Conservation (phyloP, 2,329 filamentous ascomycete species). For the Xylariaceae sp. region DNA sequence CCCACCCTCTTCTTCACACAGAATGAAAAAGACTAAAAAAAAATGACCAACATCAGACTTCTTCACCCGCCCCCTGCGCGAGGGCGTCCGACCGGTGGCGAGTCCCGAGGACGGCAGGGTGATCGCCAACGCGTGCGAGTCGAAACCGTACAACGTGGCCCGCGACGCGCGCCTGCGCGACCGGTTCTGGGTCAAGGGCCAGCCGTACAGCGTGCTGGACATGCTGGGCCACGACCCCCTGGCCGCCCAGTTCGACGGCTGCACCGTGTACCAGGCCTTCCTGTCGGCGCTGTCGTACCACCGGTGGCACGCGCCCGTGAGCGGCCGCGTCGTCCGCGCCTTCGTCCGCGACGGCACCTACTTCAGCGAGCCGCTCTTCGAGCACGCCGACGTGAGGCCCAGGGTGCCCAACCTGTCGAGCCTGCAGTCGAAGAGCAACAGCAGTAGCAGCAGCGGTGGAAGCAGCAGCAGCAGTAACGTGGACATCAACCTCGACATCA, state of each 20-base stretch:
- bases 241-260: constrained; percentile 45
- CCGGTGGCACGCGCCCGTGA: constrained; percentile 55
- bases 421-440: too few relatives aligned
- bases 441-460: too few relatives aligned
- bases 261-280: constrained; percentile 57
- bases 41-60: constrained; percentile 34
- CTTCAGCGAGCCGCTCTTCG: constrained; percentile 51
- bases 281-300: constrained; percentile 55
- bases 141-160: constrained; percentile 38
- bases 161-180: constrained; percentile 42
- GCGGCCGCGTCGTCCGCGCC: constrained; percentile 47
- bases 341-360: constrained; percentile 52
- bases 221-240: constrained; percentile 46
- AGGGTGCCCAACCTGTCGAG: too few relatives aligned
- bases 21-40: not conserved
- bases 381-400: constrained; percentile 20
- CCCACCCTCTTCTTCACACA: not conserved
- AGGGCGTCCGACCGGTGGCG: constrained; percentile 43
- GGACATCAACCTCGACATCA: constrained; percentile 22
- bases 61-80: constrained; percentile 49
- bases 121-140: constrained; percentile 54
- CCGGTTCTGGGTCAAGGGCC: constrained; percentile 54
- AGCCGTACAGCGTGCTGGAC: constrained; percentile 51
- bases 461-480: constrained; percentile 25
- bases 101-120: constrained; percentile 42